Conservation (phyloP, 768 basidiomycete species). For the Kwoniella shandongensis region DNA sequence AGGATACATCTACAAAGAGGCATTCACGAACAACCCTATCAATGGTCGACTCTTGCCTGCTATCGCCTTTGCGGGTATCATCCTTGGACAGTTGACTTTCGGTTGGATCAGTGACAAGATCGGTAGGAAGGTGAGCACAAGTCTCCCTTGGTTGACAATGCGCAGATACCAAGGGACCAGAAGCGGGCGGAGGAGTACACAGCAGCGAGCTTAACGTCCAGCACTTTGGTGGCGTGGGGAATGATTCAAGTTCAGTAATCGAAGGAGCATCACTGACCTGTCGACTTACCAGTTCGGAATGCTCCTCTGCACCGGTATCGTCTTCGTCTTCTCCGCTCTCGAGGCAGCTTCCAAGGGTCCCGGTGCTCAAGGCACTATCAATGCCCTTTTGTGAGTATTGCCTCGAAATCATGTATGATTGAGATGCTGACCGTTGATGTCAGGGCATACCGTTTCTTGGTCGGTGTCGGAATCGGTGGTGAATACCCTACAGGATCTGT, state of each 20-base stretch:
- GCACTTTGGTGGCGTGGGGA: no score
- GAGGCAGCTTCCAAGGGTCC: conserved; percentile 82
- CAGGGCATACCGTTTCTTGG: conserved; percentile 64
- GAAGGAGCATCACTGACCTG: background rate
- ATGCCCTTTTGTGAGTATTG: conserved; percentile 62
- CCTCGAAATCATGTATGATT: conserved; percentile 50
- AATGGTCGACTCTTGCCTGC: conserved; percentile 68
- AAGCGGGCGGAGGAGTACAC: no score
- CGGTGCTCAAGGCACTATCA: conserved; percentile 66
- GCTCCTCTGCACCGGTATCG: conserved; percentile 81
- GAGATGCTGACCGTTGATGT: background rate
- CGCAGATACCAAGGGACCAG: no score
- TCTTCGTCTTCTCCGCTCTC: conserved; percentile 77
- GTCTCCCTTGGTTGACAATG: no score
- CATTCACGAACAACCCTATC: conserved; percentile 58
- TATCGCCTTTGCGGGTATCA: conserved; percentile 76
- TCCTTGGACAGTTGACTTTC: conserved; percentile 73
- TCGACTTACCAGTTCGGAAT: conserved; percentile 29
- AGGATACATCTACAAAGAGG: conserved; percentile 63
- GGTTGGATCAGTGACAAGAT: conserved; percentile 80
- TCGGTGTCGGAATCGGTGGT: conserved; percentile 59
- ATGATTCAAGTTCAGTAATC: no score
- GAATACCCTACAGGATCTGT: conserved; percentile 72
- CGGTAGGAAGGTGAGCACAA: conserved; percentile 81
- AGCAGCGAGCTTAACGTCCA: no score